phyloP scores from a whole-genome alignment of 1,284 basidiomycete species.

The Lignosus rhinocerotis region DNA sequence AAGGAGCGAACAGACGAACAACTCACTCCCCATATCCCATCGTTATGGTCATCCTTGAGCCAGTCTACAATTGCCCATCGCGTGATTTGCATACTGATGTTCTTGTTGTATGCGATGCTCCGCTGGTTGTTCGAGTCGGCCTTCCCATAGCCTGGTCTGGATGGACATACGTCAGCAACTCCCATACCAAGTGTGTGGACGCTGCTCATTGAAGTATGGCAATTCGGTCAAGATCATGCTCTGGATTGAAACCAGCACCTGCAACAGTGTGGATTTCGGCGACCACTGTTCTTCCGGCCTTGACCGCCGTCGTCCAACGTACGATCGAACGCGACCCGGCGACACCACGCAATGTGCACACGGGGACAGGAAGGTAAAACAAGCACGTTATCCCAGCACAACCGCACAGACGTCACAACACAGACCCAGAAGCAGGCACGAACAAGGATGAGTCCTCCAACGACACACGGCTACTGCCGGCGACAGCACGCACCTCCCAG shows the following conservation, averaged over 20 bases:
- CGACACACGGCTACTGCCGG: neutral
- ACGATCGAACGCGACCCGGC: no score
- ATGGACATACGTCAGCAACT: neutral
- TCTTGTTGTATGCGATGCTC: slow-evolving; percentile 48
- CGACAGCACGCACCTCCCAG: slow-evolving; percentile 39
- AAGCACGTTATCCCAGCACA: neutral
- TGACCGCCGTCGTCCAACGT: neutral
- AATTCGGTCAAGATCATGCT: slow-evolving; percentile 57
- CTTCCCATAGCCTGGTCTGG: slow-evolving; percentile 47
- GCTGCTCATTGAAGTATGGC: slow-evolving; percentile 58
- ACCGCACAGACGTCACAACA: neutral
- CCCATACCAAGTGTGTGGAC: neutral
- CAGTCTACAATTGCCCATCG: slow-evolving; percentile 55
- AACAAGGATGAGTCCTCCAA: neutral
- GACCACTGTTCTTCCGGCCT: slow-evolving; percentile 57
- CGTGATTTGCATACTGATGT: slow-evolving; percentile 42
- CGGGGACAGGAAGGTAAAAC: no score
- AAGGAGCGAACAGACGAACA: neutral
- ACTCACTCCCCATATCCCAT: slow-evolving; percentile 49
- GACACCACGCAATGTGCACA: no score
- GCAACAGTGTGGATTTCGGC: slow-evolving; percentile 52
- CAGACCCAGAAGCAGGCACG: neutral
- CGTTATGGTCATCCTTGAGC: slow-evolving; percentile 43
- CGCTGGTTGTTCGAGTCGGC: slow-evolving; percentile 35
- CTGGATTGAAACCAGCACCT: slow-evolving; percentile 57